phyloP scores from a whole-genome alignment of 345 rosid species.

The Jatropha curcas region DNA sequence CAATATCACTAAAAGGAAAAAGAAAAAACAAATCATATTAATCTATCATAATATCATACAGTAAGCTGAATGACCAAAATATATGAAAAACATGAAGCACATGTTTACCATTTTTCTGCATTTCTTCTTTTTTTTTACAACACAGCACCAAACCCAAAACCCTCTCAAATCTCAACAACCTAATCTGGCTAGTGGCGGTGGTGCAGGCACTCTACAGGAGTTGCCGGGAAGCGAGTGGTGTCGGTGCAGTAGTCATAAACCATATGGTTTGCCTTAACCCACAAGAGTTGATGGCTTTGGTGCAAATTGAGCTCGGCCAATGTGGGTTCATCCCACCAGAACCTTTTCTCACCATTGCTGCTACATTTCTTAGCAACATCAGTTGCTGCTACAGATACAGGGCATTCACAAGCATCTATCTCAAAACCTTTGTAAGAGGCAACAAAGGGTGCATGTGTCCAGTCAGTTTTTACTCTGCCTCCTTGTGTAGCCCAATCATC shows the following conservation, averaged over 20 bases:
- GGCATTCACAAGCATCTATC: constrained; percentile 80
- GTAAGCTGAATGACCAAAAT: constrained; percentile 1
- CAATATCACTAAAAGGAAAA: neutral
- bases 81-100: constrained; percentile 27
- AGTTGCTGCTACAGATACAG: constrained; percentile 40
- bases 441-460: constrained; percentile 92
- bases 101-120: constrained; percentile 10
- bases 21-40: constrained; percentile 1
- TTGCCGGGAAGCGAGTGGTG: constrained; percentile 65
- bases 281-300: constrained; percentile 91
- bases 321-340: constrained; percentile 94
- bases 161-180: neutral
- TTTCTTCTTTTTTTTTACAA: constrained; percentile 13
- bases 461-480: constrained; percentile 89
- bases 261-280: constrained; percentile 94
- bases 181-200: constrained; percentile 58
- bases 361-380: constrained; percentile 61
- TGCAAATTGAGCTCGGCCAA: constrained; percentile 69
- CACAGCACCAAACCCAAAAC: neutral
- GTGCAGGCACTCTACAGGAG: constrained; percentile 86
- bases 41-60: neutral
- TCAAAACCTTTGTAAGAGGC: constrained; percentile 81
- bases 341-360: constrained; percentile 55
- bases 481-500: constrained; percentile 99
- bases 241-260: constrained; percentile 86